Base-by-base conservation (phyloP, 2,329 filamentous ascomycete species). In the Teratosphaeria viscida region DNA sequence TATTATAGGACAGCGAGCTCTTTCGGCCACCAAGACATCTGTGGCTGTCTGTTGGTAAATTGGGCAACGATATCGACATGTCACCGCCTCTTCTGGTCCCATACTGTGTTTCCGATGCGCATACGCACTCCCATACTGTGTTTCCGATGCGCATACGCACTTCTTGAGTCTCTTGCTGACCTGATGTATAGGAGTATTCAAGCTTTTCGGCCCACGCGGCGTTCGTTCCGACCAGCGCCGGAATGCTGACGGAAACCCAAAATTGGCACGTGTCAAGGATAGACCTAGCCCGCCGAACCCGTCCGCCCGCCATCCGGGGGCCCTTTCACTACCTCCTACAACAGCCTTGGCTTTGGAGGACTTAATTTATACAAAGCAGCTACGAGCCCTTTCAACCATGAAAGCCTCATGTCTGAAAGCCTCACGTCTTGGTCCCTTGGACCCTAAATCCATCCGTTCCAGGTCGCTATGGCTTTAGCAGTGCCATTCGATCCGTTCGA, bases 401-500 rank as follows among this genome's bases (percentile, higher is more conserved):
- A 34, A 29, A 8, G 6, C 52, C 16, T n/a, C 29, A n/a, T 19
- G 19, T 47, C 23, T 59, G 61, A 34, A 29, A 8, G 6, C 52
- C 16, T 12, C 29, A n/a, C 14, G 19, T 47, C 19, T 6, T 39
- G 57, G 59, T 61, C 59, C 61, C 37, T 57, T 35, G 19, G 57
- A 59, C 43, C 56, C 57, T 56, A 23, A 56, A 10, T 23, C 16
- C 43, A 19, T 19, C 23, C 43, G 10, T 8, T 27, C 7, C 26
- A 52, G 52, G 26, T 29, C 29, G 14, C 55, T 53, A 65, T 64
- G 61, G 62, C 63, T 27, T 35, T 39, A 11, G 27, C 55, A 54
- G 55, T 60, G 52, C 59, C 63, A 27, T 66, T 68, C 56, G 90
- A 97, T 77, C 92, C 90, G 53, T 99, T 99, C 70, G 83, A 86